These are phyloP conservation scores for Aurinia saxatilis DNA, from an alignment of 345 rosid species.

Conservation along the genomic window DNA sequence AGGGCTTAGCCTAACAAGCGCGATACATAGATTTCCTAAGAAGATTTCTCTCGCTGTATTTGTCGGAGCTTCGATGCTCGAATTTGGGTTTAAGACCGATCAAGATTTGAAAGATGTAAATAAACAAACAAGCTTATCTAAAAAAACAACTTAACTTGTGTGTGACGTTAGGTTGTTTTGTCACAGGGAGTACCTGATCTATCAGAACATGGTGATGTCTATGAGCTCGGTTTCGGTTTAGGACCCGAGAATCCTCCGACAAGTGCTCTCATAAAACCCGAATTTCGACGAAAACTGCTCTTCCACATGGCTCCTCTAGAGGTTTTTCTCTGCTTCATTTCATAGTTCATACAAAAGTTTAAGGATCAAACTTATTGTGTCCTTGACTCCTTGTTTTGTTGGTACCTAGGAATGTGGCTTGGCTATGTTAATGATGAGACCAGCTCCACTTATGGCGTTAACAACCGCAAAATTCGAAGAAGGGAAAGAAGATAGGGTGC, in stretches of 20 bases:
- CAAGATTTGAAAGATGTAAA: slow-evolving; percentile 60
- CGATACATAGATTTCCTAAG: slow-evolving; percentile 43
- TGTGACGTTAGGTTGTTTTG: slow-evolving; percentile 16
- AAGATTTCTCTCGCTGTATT: slow-evolving; percentile 63
- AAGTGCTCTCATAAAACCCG: slow-evolving; percentile 47
- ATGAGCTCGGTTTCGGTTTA: slow-evolving; percentile 56
- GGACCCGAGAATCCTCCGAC: slow-evolving; percentile 78
- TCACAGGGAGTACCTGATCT: slow-evolving; percentile 77
- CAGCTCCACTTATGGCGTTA: slow-evolving; percentile 60
- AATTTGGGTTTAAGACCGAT: slow-evolving; percentile 42
- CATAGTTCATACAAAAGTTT: not conserved
- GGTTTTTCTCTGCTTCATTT: slow-evolving; percentile 37
- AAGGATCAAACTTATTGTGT: too few species aligned
- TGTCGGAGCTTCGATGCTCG: slow-evolving; percentile 80
- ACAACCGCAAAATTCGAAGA: slow-evolving; percentile 35
- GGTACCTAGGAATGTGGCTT: slow-evolving; percentile 54
- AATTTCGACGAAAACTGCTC: slow-evolving; percentile 47
- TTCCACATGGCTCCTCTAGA: slow-evolving; percentile 66
- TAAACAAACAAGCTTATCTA: not conserved
- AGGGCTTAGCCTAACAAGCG: slow-evolving; percentile 70
- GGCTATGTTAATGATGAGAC: slow-evolving; percentile 66
- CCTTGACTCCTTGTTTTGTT: too few species aligned
- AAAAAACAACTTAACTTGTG: slow-evolving; percentile 12
- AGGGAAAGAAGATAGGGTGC: slow-evolving; percentile 9
- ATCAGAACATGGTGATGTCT: slow-evolving; percentile 61